These are phyloP conservation scores for Phytophthora cactorum DNA, from an alignment of 352 stramenopile genomes.

Conservation along the genomic window DNA sequence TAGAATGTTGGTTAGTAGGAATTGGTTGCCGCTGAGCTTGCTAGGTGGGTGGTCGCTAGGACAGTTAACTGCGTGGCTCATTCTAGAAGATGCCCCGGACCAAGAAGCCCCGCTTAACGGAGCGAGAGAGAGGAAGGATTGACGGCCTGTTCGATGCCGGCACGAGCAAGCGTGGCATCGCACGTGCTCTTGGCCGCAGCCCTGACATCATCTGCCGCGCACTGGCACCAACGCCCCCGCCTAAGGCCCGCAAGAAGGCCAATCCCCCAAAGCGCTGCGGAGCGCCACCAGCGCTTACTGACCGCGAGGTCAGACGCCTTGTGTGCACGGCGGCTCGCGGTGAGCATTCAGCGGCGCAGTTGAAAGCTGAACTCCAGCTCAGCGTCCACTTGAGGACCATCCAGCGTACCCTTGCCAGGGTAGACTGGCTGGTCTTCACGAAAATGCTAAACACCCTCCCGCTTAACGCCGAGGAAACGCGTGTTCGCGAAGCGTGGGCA, in stretches of 20 bases:
- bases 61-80: too few relatives aligned
- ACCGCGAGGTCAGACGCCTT: not conserved
- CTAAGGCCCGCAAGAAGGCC: not conserved
- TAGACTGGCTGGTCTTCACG: not conserved
- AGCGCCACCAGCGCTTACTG: not conserved
- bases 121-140: too few relatives aligned
- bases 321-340: too few relatives aligned
- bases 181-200: not conserved
- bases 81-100: too few relatives aligned
- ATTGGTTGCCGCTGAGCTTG: too few relatives aligned
- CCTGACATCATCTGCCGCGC: not conserved
- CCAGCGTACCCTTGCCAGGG: not conserved
- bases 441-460: not conserved
- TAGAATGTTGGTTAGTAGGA: too few relatives aligned
- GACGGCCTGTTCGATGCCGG: too few relatives aligned
- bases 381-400: not conserved
- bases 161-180: not conserved
- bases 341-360: not conserved
- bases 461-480: not conserved
- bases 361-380: not conserved
- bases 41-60: too few relatives aligned
- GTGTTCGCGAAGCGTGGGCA: not conserved
- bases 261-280: not conserved
- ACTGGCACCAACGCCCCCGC: not conserved
- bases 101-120: too few relatives aligned